Base-by-base conservation (phyloP, 2,329 filamentous ascomycete species). In the Cercospora brassicicola region DNA sequence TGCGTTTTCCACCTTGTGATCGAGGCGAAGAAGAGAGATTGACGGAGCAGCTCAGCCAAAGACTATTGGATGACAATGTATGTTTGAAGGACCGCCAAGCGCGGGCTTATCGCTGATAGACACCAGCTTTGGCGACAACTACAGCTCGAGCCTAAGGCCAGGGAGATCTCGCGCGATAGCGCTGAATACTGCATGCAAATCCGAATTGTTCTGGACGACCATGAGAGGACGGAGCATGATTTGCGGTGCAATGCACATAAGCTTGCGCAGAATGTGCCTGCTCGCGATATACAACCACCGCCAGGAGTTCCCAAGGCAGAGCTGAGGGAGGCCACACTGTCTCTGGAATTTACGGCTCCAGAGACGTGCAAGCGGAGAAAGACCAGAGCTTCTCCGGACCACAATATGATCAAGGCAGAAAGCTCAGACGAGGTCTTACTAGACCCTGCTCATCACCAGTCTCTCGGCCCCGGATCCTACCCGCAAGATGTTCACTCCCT, bases 251-350 rank as follows among this genome's bases (percentile, higher is more conserved):
- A 59, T 48, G 33, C 65, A 26, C 74, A 76, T 57, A 75, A 73
- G 59, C 69, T 76, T 26, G 63, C 57, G 5, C 45, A 64, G 15
- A 71, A 65, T 18, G 69, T 73, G n/a, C 74, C 75, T 7, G 59
- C 78, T 15, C 55, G 68, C 26, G 67, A 74, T 33, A 57, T 73
- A 13, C 56, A 67, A 23, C 66, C 69, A n/a, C 72, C 71, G 18
- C 15, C 57, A 26, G 70, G 69, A 4, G 59, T 72, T 6, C 56
- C 2, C 15, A 66, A 48, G 18, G 45, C 62, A 18, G 31, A 63
- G 30, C 63, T 73, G 30, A 66, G 78, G 4, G 73, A 70, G 6
- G 72, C 82, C 2, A 69, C 67, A 18, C 68, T 82, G 2, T 62
- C 62, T 2, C 62, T 79, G 64, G 73, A 3, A 62, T 77, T 26